phyloP scores from a whole-genome alignment of 257 asterid species.

The Nicotiana attenuata region DNA sequence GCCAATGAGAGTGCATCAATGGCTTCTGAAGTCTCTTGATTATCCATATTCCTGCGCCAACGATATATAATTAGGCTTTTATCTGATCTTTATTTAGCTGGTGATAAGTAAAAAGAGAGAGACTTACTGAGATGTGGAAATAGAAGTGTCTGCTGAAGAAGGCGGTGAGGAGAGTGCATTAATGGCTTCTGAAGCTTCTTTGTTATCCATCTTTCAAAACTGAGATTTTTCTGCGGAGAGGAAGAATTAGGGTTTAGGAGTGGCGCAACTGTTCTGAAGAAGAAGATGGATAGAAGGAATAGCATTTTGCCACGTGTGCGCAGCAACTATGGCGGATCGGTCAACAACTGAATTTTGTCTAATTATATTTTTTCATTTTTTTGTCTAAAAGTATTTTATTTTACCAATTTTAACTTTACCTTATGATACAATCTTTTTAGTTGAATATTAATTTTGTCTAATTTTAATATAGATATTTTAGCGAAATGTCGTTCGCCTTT shows the following conservation, averaged over 20 bases:
- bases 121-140: background rate
- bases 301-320: background rate
- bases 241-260: background rate
- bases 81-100: background rate
- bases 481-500: too few species aligned
- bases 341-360: background rate
- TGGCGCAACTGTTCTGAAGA: background rate
- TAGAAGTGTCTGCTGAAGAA: background rate
- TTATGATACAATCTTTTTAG: too few species aligned
- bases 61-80: background rate
- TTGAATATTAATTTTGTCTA: too few species aligned
- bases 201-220: background rate
- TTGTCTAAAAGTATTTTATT: too few species aligned
- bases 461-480: too few species aligned
- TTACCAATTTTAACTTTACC: too few species aligned
- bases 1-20: background rate
- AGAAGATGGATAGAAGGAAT: background rate
- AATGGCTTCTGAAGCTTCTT: background rate
- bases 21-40: conserved; percentile 4
- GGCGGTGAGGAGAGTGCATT: background rate
- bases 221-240: background rate
- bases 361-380: too few species aligned
- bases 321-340: background rate
- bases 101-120: too few species aligned
- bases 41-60: background rate